Evolutionary conservation across 1,139 yeast genomes (phyloP).

Genomic region (Hanseniaspora gamundiae): DNA sequence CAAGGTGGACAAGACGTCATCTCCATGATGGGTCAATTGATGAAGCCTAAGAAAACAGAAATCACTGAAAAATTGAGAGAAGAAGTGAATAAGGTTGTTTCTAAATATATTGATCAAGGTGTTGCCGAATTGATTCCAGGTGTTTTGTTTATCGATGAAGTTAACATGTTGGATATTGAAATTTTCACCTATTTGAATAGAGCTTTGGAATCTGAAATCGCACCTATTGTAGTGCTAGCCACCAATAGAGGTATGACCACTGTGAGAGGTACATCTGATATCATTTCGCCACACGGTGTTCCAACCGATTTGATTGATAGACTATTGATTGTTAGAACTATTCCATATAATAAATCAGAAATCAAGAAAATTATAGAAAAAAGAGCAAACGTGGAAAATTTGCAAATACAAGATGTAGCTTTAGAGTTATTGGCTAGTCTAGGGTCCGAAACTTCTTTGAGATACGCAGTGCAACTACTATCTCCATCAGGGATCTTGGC

Average conservation of each 20-base stretch:
- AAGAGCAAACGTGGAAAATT: slow-evolving; percentile 64
- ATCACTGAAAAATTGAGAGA: slow-evolving; percentile 88
- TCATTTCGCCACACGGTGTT: slow-evolving; percentile 88
- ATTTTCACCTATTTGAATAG: slow-evolving; percentile 88
- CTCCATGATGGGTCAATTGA: slow-evolving; percentile 96
- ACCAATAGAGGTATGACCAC: slow-evolving; percentile 91
- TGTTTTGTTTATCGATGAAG: slow-evolving; percentile 93
- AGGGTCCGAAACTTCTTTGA: slow-evolving; percentile 66
- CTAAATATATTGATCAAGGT: slow-evolving; percentile 94
- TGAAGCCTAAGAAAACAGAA: slow-evolving; percentile 96
- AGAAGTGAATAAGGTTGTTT: slow-evolving; percentile 92
- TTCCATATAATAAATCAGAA: slow-evolving; percentile 77
- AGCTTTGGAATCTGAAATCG: slow-evolving; percentile 83
- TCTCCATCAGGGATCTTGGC: slow-evolving; percentile 87
- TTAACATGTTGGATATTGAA: slow-evolving; percentile 93
- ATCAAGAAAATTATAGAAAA: slow-evolving; percentile 70
- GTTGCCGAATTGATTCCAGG: slow-evolving; percentile 98
- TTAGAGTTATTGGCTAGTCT: slow-evolving; percentile 58
- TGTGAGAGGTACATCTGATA: slow-evolving; percentile 82
- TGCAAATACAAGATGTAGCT: slow-evolving; percentile 54
- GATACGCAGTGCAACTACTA: slow-evolving; percentile 83
- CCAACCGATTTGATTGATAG: slow-evolving; percentile 94
- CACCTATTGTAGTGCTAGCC: slow-evolving; percentile 91
- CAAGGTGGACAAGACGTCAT: slow-evolving; percentile 98
- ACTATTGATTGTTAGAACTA: slow-evolving; percentile 77